Evolutionary conservation across 2,329 filamentous ascomycete species (phyloP), one percentile per base, ranked within the genome.

Genomic region (Penicillium sp.): DNA sequence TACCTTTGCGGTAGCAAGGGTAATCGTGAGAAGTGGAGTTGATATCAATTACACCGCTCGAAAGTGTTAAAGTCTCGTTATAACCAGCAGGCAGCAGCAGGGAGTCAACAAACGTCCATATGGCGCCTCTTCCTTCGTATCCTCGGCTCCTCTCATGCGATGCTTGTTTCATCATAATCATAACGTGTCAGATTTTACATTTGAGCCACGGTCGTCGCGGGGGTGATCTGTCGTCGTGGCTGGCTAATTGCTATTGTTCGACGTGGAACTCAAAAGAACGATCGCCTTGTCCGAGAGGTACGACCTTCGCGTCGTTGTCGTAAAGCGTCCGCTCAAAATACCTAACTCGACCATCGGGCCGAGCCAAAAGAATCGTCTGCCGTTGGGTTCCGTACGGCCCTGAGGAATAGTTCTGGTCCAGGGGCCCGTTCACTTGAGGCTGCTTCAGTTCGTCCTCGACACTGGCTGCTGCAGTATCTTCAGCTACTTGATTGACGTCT

Each of bases 361-460:
- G 77, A 19, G 87, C 84, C 14, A 89, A 71, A 2, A 89, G 76
- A 7, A 89, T 75, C 1, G 84, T 86, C 69, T 89, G 86, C 71
- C 86, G 86, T 69, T 87, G 84, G 2, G 87, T 89, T 0, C 86
- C 87, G 68, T 89, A 89, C 7, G 81, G 73, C 0, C 83, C 83
- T 56, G 75, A 78, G 51, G 73, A 62, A 69, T 82, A 75, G 31
- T 64, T 66, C 39, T 64, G 62, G 27, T 68, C 66, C 33, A 68
- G 56, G 64, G 74, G 63, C 68, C 69, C 51, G 14, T 68, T 60
- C 7, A 58, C 55, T 22, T 39, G 58, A 18, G 50, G 44, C n/a
- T 64, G 43, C 19, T 62, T 61, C 16, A 39, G 33, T 44, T 56
- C 59, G 47, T 58, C 74, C 73, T 68, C 65, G n/a, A 58, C 46